phyloP scores from a whole-genome alignment of 2,329 filamentous ascomycete species.

The Cercospora brassicicola region DNA sequence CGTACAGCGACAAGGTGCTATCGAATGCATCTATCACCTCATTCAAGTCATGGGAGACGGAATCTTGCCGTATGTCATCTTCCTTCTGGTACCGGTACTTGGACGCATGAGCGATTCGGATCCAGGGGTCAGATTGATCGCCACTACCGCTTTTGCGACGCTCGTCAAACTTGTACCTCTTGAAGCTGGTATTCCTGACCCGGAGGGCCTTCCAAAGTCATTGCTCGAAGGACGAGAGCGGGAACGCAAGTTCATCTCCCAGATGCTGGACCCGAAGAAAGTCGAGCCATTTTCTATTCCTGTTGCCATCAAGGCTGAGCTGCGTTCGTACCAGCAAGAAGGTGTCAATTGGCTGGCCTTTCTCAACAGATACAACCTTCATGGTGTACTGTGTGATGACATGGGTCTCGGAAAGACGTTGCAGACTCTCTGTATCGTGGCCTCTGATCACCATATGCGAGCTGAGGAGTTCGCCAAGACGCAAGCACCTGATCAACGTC shows the following conservation, averaged over 20 bases:
- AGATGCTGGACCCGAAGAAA: conserved; percentile 95
- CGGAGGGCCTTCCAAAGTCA: conserved; percentile 85
- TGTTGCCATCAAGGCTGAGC: conserved; percentile 92
- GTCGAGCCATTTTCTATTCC: conserved; percentile 92
- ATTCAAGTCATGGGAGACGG: conserved; percentile 97
- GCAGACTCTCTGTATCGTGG: conserved; percentile 96
- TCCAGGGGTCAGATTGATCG: conserved; percentile 88
- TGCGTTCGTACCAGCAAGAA: conserved; percentile 96
- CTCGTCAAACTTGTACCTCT: conserved; percentile 95
- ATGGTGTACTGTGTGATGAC: conserved; percentile 97
- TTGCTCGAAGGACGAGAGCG: conserved; percentile 86
- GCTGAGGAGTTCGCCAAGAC: conserved; percentile 88
- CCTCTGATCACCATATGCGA: conserved; percentile 92
- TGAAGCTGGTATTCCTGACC: conserved; percentile 95
- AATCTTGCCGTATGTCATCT: conserved; percentile 96
- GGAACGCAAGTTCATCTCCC: conserved; percentile 93
- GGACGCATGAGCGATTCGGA: conserved; percentile 98
- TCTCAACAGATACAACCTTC: conserved; percentile 95
- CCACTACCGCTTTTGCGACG: conserved; percentile 95
- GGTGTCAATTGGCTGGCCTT: conserved; percentile 99
- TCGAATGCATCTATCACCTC: conserved; percentile 92
- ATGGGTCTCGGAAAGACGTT: conserved; percentile 98
- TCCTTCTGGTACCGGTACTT: conserved; percentile 94
- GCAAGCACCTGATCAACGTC: conserved; percentile 71
- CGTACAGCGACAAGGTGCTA: conserved; percentile 85